Conservation (phyloP, 2,329 filamentous ascomycete species). For the Colletotrichum tanaceti region DNA sequence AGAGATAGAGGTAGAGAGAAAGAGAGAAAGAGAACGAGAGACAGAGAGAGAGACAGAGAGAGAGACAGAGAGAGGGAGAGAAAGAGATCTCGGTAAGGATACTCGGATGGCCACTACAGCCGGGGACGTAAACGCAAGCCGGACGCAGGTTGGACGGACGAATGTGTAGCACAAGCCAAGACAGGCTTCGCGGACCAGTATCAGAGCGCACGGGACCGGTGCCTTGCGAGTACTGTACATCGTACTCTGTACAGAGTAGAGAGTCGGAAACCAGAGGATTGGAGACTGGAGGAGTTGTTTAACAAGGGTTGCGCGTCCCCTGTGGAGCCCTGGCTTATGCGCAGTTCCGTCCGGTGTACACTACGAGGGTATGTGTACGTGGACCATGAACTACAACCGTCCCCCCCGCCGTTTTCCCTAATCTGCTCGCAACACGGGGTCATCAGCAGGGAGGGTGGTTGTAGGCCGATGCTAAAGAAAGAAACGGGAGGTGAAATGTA, state of each 20-base stretch:
- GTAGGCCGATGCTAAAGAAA: conserved; percentile 38
- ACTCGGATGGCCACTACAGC: conserved; percentile 20
- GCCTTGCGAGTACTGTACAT: conserved; percentile 21
- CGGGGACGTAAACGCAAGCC: background rate
- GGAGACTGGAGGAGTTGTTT: conserved; percentile 25
- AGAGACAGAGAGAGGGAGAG: conserved; percentile 2
- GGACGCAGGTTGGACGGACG: conserved; percentile 11
- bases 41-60: background rate
- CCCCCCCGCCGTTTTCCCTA: background rate
- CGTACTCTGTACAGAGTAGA: too few relatives aligned
- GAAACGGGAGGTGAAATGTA: conserved; percentile 33
- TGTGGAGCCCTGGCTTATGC: conserved; percentile 40
- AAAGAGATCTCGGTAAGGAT: conserved; percentile 15
- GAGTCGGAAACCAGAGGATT: conserved; percentile 24
- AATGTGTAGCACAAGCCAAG: conserved; percentile 29
- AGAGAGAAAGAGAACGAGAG: too few relatives aligned
- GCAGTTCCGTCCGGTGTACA: conserved; percentile 31
- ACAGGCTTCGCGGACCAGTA: conserved; percentile 37
- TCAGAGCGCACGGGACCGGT: conserved; percentile 40
- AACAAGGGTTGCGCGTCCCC: conserved; percentile 39
- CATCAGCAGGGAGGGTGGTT: conserved; percentile 32
- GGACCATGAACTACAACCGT: conserved; percentile 6
- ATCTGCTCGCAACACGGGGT: conserved; percentile 2
- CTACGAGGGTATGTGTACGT: too few relatives aligned
- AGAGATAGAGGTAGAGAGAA: too few relatives aligned